Conservation (phyloP, 495 filamentous ascomycete genomes). For the Poronia punctata region DNA sequence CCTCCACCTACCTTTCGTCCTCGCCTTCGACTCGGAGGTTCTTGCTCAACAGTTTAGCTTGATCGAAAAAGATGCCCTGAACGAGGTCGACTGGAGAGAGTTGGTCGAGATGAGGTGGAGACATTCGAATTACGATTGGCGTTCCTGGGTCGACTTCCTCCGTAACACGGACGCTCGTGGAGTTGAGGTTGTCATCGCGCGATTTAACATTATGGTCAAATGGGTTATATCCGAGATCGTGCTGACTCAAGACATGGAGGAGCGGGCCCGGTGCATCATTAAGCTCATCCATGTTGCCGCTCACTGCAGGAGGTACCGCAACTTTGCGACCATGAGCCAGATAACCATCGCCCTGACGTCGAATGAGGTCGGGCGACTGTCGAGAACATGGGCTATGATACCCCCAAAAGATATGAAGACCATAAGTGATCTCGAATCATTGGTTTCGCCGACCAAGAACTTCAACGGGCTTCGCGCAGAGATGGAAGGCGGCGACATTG, state of each 20-base stretch:
- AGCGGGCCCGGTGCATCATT: constrained; percentile 74
- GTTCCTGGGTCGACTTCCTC: constrained; percentile 91
- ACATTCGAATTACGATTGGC: constrained; percentile 55
- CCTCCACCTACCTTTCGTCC: constrained; percentile 80
- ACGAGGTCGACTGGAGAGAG: constrained; percentile 97
- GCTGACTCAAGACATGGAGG: constrained; percentile 72
- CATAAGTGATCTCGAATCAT: constrained; percentile 70
- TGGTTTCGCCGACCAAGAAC: constrained; percentile 84
- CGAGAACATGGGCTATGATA: constrained; percentile 75
- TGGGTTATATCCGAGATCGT: constrained; percentile 92
- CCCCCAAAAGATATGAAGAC: constrained; percentile 60
- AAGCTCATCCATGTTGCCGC: constrained; percentile 91
- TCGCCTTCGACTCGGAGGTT: constrained; percentile 82
- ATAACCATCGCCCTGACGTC: constrained; percentile 85
- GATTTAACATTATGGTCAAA: constrained; percentile 96
- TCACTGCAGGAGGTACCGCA: constrained; percentile 77
- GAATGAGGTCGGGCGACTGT: constrained; percentile 68
- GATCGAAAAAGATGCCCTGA: constrained; percentile 91
- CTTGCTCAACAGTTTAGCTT: constrained; percentile 92
- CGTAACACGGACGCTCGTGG: constrained; percentile 73
- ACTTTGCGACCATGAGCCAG: constrained; percentile 96
- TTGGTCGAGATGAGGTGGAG: constrained; percentile 91
- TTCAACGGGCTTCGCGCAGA: constrained; percentile 84
- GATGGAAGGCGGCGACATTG: constrained; percentile 63
- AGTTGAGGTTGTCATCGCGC: constrained; percentile 90